These are phyloP conservation scores for Colletotrichum ledebouriae DNA, from an alignment of 2,329 filamentous ascomycete species.

Conservation along the genomic window DNA sequence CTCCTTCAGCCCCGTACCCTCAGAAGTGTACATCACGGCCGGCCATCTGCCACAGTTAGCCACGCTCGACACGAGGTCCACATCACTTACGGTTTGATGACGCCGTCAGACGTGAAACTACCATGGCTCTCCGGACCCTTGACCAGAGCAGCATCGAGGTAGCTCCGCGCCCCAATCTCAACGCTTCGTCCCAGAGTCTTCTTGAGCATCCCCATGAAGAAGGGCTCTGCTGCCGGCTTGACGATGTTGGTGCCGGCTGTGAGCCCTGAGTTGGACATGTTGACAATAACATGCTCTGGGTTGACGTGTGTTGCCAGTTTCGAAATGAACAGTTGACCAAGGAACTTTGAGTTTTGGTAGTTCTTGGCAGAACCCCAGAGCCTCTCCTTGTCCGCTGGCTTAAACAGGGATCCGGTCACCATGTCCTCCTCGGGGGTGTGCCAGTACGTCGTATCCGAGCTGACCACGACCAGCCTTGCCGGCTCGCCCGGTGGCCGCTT, in stretches of 20 bases:
- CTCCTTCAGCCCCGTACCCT: conserved; percentile 27
- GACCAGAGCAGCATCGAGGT: conserved; percentile 59
- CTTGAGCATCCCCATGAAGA: conserved; percentile 43
- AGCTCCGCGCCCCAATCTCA: conserved; percentile 58
- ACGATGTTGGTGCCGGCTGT: conserved; percentile 58
- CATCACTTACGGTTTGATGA: conserved; percentile 59
- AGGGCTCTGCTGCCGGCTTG: conserved; percentile 46
- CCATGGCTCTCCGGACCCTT: conserved; percentile 64
- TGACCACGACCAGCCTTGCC: conserved; percentile 49
- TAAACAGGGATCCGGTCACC: conserved; percentile 45
- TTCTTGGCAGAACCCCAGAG: conserved; percentile 44
- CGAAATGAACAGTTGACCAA: conserved; percentile 52
- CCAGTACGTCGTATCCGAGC: conserved; percentile 47
- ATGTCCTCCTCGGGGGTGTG: conserved; percentile 45
- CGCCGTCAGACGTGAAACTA: conserved; percentile 61
- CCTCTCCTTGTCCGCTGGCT: conserved; percentile 49
- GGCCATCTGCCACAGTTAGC: conserved; percentile 29
- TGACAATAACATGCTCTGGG: conserved; percentile 58
- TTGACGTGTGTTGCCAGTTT: conserved; percentile 55
- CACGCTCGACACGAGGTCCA: no score
- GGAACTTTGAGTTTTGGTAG: conserved; percentile 50
- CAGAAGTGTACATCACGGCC: conserved; percentile 37
- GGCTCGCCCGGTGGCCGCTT: conserved; percentile 43
- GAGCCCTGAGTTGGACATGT: conserved; percentile 61
- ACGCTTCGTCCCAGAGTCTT: conserved; percentile 48